Evolutionary conservation across 78 protist species (phyloP), one percentile per base, ranked within the genome.

Genomic region (Dictyostelium brefeldianum): DNA sequence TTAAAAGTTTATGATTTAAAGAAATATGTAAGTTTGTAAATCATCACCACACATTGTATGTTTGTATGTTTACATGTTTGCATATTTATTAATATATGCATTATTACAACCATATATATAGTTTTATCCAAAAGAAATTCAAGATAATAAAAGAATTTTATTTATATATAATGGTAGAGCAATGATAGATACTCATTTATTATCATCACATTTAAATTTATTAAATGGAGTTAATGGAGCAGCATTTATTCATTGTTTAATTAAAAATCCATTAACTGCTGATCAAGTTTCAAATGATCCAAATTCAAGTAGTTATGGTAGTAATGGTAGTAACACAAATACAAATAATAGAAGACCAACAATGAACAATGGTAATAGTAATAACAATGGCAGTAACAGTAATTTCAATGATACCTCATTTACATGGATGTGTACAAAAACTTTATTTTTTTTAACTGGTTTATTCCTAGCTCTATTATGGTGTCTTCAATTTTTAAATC

Each of bases 131-230:
- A 47, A 43, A 15, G 92, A 84, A 73, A 29, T 57, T 15, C 51
- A 51, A 47, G 48, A 22, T 41, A 41, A 43, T 20, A 71, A 84
- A 29, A 71, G 92, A 75, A 59, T 84, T 11, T 73, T 74, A 12
- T 84, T 84, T 56, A 84, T 84, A 17, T 48, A 84, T 48, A 75
- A 75, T 74, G 92, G 92, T 18, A 71, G 92, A 74, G 59, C 92
- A 41, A 74, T 84, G 92, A 57, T 84, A 10, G 92, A 84, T 56
- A 27, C 74, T 7, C 43, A 71, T 15, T 10, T n/a, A 43, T 50
- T 84, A 25, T 18, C 18, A 27, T 15, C 43, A 9, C 65, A 57
- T 27, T 20, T 48, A 27, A 50, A 78, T 31, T 54, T 31, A 22
- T 48, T 27, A 8, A 50, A 43, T 50, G 57, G 70, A 29, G 14